Evolutionary conservation across 1,284 basidiomycete genomes (phyloP).

Genomic region (Volvariella volvacea): DNA sequence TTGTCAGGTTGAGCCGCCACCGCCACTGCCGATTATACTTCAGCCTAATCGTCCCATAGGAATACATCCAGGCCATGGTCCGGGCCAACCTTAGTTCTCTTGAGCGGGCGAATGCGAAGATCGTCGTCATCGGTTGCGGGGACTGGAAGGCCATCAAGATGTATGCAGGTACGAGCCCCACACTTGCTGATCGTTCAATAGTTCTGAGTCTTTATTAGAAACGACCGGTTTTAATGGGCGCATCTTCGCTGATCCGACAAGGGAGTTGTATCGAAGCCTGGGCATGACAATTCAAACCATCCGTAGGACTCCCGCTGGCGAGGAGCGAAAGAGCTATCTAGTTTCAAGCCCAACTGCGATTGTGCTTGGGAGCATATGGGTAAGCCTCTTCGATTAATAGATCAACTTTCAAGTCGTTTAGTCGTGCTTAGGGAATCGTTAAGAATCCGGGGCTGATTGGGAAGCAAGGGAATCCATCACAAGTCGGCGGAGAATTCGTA

Average conservation of each 20-base stretch:
- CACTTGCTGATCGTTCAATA: no score
- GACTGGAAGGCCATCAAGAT: slow-evolving; percentile 44
- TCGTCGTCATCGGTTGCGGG: slow-evolving; percentile 60
- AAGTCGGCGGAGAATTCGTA: slow-evolving; percentile 59
- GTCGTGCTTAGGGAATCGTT: neutral
- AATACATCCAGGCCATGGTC: slow-evolving; percentile 47
- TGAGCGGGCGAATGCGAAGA: slow-evolving; percentile 29
- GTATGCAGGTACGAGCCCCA: slow-evolving; percentile 39
- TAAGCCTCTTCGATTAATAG: slow-evolving; percentile 16
- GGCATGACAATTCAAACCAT: slow-evolving; percentile 44
- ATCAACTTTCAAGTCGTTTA: no score
- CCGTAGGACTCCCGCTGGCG: slow-evolving; percentile 34
- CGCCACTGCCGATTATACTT: neutral
- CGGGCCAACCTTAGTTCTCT: slow-evolving; percentile 37
- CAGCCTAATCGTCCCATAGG: slow-evolving; percentile 22
- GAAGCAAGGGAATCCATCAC: slow-evolving; percentile 52
- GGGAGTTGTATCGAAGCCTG: slow-evolving; percentile 43
- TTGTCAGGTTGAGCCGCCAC: slow-evolving; percentile 30
- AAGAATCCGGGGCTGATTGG: slow-evolving; percentile 41
- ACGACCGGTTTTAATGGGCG: slow-evolving; percentile 38
- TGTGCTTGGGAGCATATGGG: slow-evolving; percentile 40
- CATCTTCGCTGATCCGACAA: slow-evolving; percentile 55
- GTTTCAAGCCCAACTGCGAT: slow-evolving; percentile 23
- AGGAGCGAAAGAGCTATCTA: slow-evolving; percentile 43
- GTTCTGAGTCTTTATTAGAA: slow-evolving; percentile 24